Base-by-base conservation (phyloP, 176 grass and related monocot genomes). In the Typha latifolia region DNA sequence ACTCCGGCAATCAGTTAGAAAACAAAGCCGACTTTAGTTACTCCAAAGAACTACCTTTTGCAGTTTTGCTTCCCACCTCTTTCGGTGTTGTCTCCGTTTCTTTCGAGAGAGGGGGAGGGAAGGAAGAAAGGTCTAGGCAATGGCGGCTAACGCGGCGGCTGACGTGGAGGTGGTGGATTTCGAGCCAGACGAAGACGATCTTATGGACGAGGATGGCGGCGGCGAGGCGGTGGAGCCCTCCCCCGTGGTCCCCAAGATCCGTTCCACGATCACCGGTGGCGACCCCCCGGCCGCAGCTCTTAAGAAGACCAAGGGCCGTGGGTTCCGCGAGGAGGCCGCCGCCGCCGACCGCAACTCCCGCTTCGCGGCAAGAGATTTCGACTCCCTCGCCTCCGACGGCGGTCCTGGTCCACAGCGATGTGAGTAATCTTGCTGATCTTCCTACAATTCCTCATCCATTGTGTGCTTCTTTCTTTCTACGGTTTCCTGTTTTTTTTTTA, bases 141-240 rank as follows among this genome's bases (percentile, higher is more conserved):
- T 79, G 72, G 74, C 75, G 67, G 78, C 76, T 16, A 87, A 78
- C 53, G 80, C 82, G 55, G 87, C 37, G 37, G 9, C 37, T 43
- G 37, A 92, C 12, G 82, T 84, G 29, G 93, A 97, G 74, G 85
- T 77, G 62, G 88, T 97, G 20, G 93, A 97, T 56, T 97, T 89
- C 77, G 83, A 97, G 71, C 72, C 84, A 7, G 93, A 97, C 27
- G 88, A 91, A 27, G 93, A 97, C 23, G 93, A 97, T 69, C 88
- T 97, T 53, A 91, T 91, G 88, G 93, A 97, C 78, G 93, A 92
- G 78, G 88, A 97, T 2, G 78, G 47, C 15, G 69, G 64, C 26
- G 49, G 64, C 16, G 70, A 47, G 10, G 79, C 62, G 26, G 61
- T 57, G 52, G 86, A 90, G 8, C 83, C 80, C 22, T 51, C 65